Evolutionary conservation across 164 flowering plant species (phyloP), one percentile per base, ranked within the genome.

Genomic region (Paratinospora sagittata): DNA sequence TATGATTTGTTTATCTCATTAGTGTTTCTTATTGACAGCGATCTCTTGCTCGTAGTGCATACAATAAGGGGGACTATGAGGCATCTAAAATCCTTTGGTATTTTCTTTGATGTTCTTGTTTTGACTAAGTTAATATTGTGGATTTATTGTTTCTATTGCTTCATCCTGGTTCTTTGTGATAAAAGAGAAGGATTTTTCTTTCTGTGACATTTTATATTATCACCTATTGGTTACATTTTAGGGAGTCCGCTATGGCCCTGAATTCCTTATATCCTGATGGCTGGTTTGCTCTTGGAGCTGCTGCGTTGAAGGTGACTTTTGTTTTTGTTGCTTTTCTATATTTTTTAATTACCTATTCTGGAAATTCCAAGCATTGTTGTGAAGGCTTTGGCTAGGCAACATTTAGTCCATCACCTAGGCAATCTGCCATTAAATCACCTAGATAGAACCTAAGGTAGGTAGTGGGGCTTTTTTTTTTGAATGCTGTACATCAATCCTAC

Each of bases 251-350:
- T 21, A 81, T 95, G 99, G 85, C 92, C 39, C 58, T 95, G 79
- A 95, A 95, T 84, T 89, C 99, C 47, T 73, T 92, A 79, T 85
- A 83, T 83, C 90, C 96, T 43, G 97, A 90, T 88, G 99, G 99
- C 36, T 95, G 99, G 99, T 95, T 95, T 86, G 97, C 98, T 23
- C 88, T 95, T 67, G 99, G 98, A 63, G 90, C 97, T 74, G 99
- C 99, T 82, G 96, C 98, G 13, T 74, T 95, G 76, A 95, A 95
- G 93, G 97, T 87, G 74, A 60, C 67, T n/a, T 12, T 33, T 49
- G 19, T 49, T 27, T 68, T 27, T 66, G 52, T 69, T 13, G 14
- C 19, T 67, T 58, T 16, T 63, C 10, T 70, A 9, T 62, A 36
- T 36, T 36, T 36, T 3, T 3, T 36, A 36, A 36, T 36, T 36